Evolutionary conservation across 2,329 filamentous ascomycete genomes (phyloP), one percentile per base, ranked within the genome.

Genomic region (Colletotrichum zoysiae): DNA sequence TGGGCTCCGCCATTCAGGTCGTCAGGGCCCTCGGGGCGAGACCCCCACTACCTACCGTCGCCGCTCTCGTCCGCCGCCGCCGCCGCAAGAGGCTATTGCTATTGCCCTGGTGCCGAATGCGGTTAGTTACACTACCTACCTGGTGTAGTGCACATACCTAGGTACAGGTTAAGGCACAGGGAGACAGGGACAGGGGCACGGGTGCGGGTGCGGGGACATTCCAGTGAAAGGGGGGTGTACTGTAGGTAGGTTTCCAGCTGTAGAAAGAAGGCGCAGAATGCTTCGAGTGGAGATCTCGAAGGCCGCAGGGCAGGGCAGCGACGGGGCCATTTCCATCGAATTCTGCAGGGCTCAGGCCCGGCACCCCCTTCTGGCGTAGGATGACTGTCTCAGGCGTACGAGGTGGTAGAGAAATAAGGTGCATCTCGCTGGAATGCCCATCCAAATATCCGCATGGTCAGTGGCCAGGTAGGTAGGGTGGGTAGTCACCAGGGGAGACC

Each of bases 231-330:
- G 51, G 51, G 40, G 23, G 26, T n/a, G n/a, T n/a, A n/a, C n/a
- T n/a, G n/a, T n/a, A n/a, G n/a, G n/a, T 38, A 5, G 42, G 42
- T 30, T 66, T 71, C 65, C 58, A 71, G 69, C 65, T 68, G 58
- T 14, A 9, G 9, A 58, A 58, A n/a, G 68, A 48, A 63, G 68
- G 68, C 58, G 65, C 69, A 71, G 65, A 71, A 60, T 51, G 46
- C 51, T 53, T 23, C 46, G 33, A 42, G 55, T 48, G 58, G 42
- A 46, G 58, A 26, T 35, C 53, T 14, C 23, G 16, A 30, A 48
- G 53, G 33, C 56, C 63, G 30, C 40, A 30, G 2, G 30, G 30
- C 30, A 30, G 30, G 30, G 30, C 30, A 30, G 20, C 20, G 53
- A 38, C 30, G 48, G 26, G 46, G 40, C 26, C 38, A n/a, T 56